Evolutionary conservation across 257 asterid genomes (phyloP).

Genomic region (Petunia secreta): DNA sequence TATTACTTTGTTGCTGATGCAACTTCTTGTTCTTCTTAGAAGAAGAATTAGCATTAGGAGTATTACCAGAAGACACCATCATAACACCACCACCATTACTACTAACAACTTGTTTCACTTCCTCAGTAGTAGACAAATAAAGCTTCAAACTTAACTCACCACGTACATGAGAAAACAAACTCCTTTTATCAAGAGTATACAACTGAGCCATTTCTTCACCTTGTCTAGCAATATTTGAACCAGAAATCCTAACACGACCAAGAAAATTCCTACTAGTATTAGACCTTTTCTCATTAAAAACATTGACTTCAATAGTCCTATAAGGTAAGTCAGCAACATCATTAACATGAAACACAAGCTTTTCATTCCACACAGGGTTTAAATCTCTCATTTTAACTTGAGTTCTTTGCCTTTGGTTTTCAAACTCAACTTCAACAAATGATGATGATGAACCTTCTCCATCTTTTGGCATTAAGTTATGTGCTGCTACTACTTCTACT

Average conservation of each 20-base stretch:
- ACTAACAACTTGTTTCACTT: constrained; percentile 60
- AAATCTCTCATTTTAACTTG: constrained; percentile 75
- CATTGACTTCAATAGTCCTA: constrained; percentile 74
- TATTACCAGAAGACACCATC: constrained; percentile 12
- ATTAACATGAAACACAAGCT: constrained; percentile 69
- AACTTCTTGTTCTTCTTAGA: constrained; percentile 65
- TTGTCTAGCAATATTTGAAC: constrained; percentile 56
- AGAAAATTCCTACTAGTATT: constrained; percentile 69
- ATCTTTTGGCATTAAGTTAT: constrained; percentile 93
- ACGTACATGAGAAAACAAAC: constrained; percentile 81
- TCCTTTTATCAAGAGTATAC: constrained; percentile 71
- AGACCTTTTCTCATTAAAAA: constrained; percentile 76
- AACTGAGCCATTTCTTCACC: constrained; percentile 69
- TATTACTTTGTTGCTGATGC: constrained; percentile 41
- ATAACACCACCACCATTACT: constrained; percentile 12
- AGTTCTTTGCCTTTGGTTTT: constrained; percentile 59
- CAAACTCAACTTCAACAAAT: constrained; percentile 85
- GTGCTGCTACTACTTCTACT: constrained; percentile 90
- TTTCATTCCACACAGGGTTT: constrained; percentile 87
- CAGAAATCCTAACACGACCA: constrained; percentile 77
- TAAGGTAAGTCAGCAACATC: constrained; percentile 83
- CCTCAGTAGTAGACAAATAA: constrained; percentile 62
- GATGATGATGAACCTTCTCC: constrained; percentile 95
- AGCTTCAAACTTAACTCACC: constrained; percentile 81
- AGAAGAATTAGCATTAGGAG: constrained; percentile 22